phyloP scores from a whole-genome alignment of 139 green algal genomes.

The Volvox africanus region DNA sequence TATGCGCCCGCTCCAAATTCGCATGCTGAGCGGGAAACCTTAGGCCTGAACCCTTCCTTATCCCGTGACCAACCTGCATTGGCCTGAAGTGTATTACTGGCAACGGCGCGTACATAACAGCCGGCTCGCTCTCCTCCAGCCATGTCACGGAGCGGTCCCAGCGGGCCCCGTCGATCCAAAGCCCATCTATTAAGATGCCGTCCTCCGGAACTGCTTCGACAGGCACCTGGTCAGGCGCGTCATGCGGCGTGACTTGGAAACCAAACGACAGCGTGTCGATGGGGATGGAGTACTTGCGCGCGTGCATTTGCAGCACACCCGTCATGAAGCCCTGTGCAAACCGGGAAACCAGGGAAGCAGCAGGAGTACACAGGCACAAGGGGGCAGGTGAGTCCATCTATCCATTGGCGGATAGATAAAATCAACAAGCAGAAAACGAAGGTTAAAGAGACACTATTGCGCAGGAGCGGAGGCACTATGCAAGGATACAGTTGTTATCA shows the following conservation, averaged over 20 bases:
- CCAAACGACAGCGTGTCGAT: conserved; percentile 88
- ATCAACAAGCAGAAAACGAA: too few species aligned
- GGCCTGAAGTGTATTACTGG: conserved; percentile 84
- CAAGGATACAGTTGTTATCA: too few species aligned
- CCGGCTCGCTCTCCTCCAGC: conserved; percentile 75
- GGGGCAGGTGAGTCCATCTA: conserved; percentile 15
- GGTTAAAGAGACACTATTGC: too few species aligned
- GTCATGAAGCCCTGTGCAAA: conserved; percentile 88
- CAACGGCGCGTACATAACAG: conserved; percentile 82
- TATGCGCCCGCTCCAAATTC: too few species aligned
- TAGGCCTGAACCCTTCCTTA: too few species aligned
- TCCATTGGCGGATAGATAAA: too few species aligned
- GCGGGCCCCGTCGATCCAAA: conserved; percentile 84
- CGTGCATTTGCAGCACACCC: conserved; percentile 87
- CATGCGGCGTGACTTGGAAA: conserved; percentile 69
- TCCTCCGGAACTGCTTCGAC: conserved; percentile 63
- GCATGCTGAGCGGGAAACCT: too few species aligned
- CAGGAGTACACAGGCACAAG: conserved; percentile 76
- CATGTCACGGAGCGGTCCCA: conserved; percentile 62
- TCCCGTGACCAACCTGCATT: conserved; percentile 22
- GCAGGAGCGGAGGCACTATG: too few species aligned
- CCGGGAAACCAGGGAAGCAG: too few species aligned
- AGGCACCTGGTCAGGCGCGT: conserved; percentile 41
- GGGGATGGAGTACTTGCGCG: conserved; percentile 83
- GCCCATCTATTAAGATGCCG: conserved; percentile 80